Conservation (phyloP, 495 filamentous ascomycete genomes). For the Lasiosphaeria hispida region DNA sequence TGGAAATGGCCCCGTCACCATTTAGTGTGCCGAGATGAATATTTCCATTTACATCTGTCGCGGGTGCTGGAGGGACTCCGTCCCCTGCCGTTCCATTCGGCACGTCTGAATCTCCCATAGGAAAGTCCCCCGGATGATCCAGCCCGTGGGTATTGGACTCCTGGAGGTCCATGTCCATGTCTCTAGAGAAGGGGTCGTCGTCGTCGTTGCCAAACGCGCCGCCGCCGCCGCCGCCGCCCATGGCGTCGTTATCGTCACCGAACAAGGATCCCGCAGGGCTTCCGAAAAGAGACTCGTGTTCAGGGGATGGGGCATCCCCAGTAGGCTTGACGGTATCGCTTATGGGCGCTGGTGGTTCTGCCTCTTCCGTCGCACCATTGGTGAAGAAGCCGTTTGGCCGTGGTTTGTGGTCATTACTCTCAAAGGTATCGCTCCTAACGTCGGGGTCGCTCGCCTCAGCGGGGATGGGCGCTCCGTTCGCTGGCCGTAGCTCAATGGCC, state of each 20-base stretch:
- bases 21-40: neutral
- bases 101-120: conserved; percentile 31
- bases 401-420: conserved; percentile 49
- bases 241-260: conserved; percentile 54
- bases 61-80: neutral
- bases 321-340: neutral
- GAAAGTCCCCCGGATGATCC: conserved; percentile 46
- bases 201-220: conserved; percentile 67
- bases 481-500: conserved; percentile 79
- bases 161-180: conserved; percentile 59
- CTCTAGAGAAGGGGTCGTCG: conserved; percentile 81
- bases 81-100: neutral
- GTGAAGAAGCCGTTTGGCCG: conserved; percentile 45
- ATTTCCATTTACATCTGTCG: neutral
- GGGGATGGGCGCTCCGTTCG: conserved; percentile 70
- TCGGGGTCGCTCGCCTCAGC: conserved; percentile 60
- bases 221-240: conserved; percentile 36
- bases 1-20: neutral
- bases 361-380: conserved; percentile 30
- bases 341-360: neutral
- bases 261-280: conserved; percentile 56
- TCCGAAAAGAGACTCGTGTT: conserved; percentile 70
- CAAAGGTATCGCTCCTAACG: conserved; percentile 63
- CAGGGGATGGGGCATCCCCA: conserved; percentile 58
- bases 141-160: conserved; percentile 40